phyloP scores from a whole-genome alignment of 1,139 yeast genomes.

The Blastobotrys indianensis region DNA sequence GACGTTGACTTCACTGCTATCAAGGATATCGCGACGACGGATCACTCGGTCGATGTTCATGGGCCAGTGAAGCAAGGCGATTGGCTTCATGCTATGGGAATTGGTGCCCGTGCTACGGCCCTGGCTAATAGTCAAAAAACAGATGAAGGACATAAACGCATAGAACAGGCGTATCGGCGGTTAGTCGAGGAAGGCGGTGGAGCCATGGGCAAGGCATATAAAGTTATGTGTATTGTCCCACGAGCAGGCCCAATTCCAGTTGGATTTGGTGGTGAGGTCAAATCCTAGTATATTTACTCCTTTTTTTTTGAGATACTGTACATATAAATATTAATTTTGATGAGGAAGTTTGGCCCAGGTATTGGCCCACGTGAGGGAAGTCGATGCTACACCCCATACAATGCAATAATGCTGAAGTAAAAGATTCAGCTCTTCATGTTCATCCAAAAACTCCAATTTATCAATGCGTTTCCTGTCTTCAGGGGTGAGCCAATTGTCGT shows the following conservation, averaged over 20 bases:
- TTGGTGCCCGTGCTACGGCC: constrained; percentile 56
- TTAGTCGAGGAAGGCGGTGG: constrained; percentile 56
- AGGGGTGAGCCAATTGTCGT: constrained; percentile 49
- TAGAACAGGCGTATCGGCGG: constrained; percentile 56
- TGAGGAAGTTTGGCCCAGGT: background rate
- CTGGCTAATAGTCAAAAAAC: constrained; percentile 32
- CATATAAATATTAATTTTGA: background rate
- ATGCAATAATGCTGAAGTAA: constrained; percentile 75
- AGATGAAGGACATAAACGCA: constrained; percentile 34
- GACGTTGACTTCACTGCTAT: constrained; percentile 76
- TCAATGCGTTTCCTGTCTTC: constrained; percentile 51
- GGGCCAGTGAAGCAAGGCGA: constrained; percentile 78
- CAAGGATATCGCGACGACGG: constrained; percentile 33
- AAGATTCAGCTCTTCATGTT: constrained; percentile 74
- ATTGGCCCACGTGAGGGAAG: background rate
- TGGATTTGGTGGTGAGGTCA: constrained; percentile 38
- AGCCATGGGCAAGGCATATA: constrained; percentile 74
- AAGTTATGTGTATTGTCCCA: constrained; percentile 62
- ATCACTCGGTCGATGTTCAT: constrained; percentile 30
- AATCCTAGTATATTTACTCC: background rate
- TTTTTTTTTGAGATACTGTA: background rate
- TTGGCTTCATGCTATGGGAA: constrained; percentile 72
- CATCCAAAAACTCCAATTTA: constrained; percentile 74
- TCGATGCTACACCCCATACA: constrained; percentile 31
- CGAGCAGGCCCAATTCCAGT: constrained; percentile 38